Conservation (phyloP, 1,284 basidiomycete genomes). For the Ceratobasidium sp. region DNA sequence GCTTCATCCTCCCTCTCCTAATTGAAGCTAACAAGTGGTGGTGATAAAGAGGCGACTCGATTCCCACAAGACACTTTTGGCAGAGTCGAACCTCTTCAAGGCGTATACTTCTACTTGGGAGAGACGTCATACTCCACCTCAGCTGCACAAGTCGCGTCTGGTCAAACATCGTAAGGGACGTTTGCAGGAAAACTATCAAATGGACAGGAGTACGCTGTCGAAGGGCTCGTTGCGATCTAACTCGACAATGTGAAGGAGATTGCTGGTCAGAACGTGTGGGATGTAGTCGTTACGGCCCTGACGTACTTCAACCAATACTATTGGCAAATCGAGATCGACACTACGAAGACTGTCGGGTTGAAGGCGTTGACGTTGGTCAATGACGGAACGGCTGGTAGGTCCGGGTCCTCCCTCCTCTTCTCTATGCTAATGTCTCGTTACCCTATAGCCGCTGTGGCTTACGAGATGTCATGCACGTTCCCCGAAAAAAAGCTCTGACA, state of each 20-base stretch:
- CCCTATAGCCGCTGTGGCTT: constrained; percentile 82
- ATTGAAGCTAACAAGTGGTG: not conserved
- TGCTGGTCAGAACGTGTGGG: constrained; percentile 80
- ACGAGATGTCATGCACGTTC: constrained; percentile 94
- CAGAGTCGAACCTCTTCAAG: constrained; percentile 89
- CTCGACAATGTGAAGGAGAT: constrained; percentile 89
- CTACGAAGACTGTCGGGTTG: constrained; percentile 90
- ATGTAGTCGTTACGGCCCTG: constrained; percentile 86
- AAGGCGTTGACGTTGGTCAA: constrained; percentile 86
- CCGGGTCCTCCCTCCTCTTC: too few relatives aligned
- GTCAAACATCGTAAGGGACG: constrained; percentile 70
- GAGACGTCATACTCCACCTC: constrained; percentile 65
- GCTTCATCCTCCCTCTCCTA: not conserved
- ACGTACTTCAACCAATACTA: constrained; percentile 88
- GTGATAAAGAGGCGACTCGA: constrained; percentile 74
- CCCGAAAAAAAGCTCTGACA: constrained; percentile 78
- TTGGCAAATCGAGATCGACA: constrained; percentile 89
- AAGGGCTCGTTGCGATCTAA: constrained; percentile 96
- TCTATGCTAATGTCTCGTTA: not conserved
- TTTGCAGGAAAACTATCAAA: constrained; percentile 63
- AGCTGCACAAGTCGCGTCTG: constrained; percentile 67
- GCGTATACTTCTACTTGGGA: constrained; percentile 71
- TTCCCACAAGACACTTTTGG: constrained; percentile 91
- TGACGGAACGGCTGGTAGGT: constrained; percentile 81
- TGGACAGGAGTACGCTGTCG: constrained; percentile 78